Conservation (phyloP, 495 filamentous ascomycete species). For the Melanomma pulvis-pyrius region DNA sequence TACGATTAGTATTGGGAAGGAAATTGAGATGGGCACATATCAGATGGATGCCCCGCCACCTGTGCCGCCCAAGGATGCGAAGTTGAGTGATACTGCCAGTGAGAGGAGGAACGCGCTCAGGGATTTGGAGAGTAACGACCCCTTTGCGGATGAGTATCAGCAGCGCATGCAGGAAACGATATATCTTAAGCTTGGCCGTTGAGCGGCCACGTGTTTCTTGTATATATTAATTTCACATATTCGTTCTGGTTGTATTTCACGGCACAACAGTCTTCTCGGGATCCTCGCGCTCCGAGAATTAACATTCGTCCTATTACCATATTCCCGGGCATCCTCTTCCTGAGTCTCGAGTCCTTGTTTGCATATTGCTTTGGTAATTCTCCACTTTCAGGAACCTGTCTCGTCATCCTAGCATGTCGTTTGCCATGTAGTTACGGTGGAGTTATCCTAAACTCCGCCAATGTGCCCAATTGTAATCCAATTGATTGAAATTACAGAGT, state of each 20-base stretch:
- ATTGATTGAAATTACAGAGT: too few relatives aligned
- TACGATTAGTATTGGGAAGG: neutral
- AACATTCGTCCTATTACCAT: too few relatives aligned
- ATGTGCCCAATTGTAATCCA: too few relatives aligned
- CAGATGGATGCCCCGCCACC: conserved; percentile 4
- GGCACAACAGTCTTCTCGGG: too few relatives aligned
- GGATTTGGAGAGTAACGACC: neutral
- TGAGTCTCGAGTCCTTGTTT: too few relatives aligned
- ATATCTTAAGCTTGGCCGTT: neutral
- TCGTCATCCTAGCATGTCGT: too few relatives aligned
- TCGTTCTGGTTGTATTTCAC: neutral
- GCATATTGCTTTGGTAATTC: too few relatives aligned
- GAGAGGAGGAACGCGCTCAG: neutral
- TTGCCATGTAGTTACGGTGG: too few relatives aligned
- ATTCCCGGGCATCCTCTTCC: too few relatives aligned
- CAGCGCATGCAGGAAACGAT: neutral
- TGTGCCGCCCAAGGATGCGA: conserved; percentile 14
- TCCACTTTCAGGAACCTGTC: too few relatives aligned
- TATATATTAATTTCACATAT: neutral
- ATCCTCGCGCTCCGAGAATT: too few relatives aligned
- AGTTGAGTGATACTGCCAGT: neutral
- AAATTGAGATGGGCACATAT: neutral
- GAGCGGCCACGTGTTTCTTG: neutral
- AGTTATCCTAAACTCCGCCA: too few relatives aligned
- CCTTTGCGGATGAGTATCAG: neutral